Evolutionary conservation across 805 yeast genomes (phyloP).

Genomic region (Soucietia sequanensis): DNA sequence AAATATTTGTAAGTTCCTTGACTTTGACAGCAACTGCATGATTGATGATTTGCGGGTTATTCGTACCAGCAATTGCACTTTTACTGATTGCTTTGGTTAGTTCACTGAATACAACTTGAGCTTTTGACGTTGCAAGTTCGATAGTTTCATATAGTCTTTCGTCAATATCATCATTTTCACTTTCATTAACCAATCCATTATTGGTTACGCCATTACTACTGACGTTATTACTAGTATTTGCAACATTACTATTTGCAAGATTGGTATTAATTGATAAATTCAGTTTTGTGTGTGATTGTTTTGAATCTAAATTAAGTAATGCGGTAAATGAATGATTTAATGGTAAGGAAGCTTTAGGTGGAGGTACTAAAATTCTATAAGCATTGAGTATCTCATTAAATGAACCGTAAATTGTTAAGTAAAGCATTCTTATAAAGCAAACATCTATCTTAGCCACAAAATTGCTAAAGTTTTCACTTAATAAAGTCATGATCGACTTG

Average conservation of each 20-base stretch:
- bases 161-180: constrained; percentile 54
- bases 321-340: constrained; percentile 3
- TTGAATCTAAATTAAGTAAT: constrained; percentile 4
- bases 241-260: constrained; percentile 6
- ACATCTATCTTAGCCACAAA: constrained; percentile 61
- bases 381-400: constrained; percentile 69
- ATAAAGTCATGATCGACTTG: constrained; percentile 46
- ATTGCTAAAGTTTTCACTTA: constrained; percentile 46
- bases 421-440: constrained; percentile 62
- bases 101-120: constrained; percentile 76
- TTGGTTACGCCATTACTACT: background rate
- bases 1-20: constrained; percentile 73
- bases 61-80: constrained; percentile 51
- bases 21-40: constrained; percentile 59
- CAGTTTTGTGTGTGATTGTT: too few species aligned
- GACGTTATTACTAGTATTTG: background rate
- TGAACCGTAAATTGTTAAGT: constrained; percentile 59
- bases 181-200: too few species aligned
- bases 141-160: constrained; percentile 65
- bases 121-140: constrained; percentile 60
- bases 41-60: constrained; percentile 22
- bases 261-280: constrained; percentile 21
- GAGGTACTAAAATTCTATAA: constrained; percentile 43
- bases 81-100: constrained; percentile 65
- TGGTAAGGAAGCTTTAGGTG: constrained; percentile 3